Evolutionary conservation across 2,329 filamentous ascomycete genomes (phyloP).

Genomic region (Sphaerostilbella broomeana): DNA sequence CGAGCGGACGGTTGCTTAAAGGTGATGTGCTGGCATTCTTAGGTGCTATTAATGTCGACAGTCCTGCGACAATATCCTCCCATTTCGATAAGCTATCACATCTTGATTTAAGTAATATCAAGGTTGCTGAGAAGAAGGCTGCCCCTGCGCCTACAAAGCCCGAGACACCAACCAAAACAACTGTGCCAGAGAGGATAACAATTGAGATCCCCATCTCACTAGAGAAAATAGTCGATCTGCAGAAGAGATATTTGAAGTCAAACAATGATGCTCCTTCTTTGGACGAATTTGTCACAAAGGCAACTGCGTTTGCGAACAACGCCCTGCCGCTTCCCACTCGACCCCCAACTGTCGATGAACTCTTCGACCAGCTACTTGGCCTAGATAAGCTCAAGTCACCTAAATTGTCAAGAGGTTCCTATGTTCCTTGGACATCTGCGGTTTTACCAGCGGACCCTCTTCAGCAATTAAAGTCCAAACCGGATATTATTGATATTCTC

Average conservation of each 20-base stretch:
- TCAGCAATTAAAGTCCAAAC: slow-evolving; percentile 23
- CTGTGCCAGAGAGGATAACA: slow-evolving; percentile 44
- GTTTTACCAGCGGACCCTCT: slow-evolving; percentile 41
- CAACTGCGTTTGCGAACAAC: slow-evolving; percentile 81
- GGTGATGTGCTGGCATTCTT: slow-evolving; percentile 90
- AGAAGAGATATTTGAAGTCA: slow-evolving; percentile 70
- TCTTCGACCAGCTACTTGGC: slow-evolving; percentile 86
- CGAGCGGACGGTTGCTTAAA: slow-evolving; percentile 83
- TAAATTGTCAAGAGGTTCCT: slow-evolving; percentile 50
- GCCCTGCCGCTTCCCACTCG: slow-evolving; percentile 64
- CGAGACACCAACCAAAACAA: slow-evolving; percentile 33
- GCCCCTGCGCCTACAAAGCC: slow-evolving; percentile 33
- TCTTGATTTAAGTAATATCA: slow-evolving; percentile 93
- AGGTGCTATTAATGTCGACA: slow-evolving; percentile 65
- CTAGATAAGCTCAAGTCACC: slow-evolving; percentile 43
- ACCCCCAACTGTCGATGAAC: slow-evolving; percentile 63
- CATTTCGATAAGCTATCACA: slow-evolving; percentile 70
- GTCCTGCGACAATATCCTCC: slow-evolving; percentile 63
- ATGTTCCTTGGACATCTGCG: slow-evolving; percentile 65
- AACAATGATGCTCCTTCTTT: slow-evolving; percentile 77
- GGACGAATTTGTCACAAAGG: slow-evolving; percentile 79
- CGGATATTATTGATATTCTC: slow-evolving; percentile 81
- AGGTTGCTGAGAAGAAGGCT: slow-evolving; percentile 56
- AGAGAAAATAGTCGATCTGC: slow-evolving; percentile 68
- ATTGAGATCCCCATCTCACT: slow-evolving; percentile 74